Percentiles rank a stretch among this genome's conserved stretches.
Evolutionary conservation across 1,139 yeast species (phyloP).

Genomic region (Meyerozyma guilliermondii): DNA sequence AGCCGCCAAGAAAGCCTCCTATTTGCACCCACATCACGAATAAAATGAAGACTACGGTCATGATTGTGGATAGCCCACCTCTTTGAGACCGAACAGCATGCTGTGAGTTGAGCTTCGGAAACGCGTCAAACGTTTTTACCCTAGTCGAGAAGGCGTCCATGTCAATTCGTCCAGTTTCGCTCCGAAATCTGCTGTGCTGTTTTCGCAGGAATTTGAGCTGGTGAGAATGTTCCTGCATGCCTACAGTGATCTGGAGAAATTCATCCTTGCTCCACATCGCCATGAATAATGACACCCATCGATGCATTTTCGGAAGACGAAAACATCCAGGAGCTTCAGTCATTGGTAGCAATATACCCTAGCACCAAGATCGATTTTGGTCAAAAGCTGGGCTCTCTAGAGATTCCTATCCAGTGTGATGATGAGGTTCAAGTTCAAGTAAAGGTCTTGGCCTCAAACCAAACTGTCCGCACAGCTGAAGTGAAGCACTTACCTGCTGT

Average conservation of each 20-base stretch:
- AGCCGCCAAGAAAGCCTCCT: conserved; percentile 83
- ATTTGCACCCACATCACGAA: conserved; percentile 81
- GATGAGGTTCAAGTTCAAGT: conserved; percentile 6
- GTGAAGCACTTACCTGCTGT: conserved; percentile 28
- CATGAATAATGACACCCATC: neutral
- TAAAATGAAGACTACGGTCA: conserved; percentile 55
- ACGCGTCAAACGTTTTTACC: conserved; percentile 78
- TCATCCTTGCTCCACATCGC: neutral
- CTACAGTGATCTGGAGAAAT: neutral
- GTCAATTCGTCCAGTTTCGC: neutral
- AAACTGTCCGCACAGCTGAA: neutral
- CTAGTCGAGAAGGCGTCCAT: conserved; percentile 35
- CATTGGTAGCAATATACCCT: conserved; percentile 47
- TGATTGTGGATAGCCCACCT: conserved; percentile 72
- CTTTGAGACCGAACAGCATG: conserved; percentile 70
- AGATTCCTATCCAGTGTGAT: conserved; percentile 23
- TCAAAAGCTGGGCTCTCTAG: conserved; percentile 18
- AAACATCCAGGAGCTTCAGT: conserved; percentile 39
- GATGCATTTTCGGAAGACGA: conserved; percentile 18
- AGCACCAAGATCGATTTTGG: conserved; percentile 24
- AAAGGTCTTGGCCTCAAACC: conserved; percentile 2
- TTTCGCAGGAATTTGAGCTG: neutral
- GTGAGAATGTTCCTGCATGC: neutral
- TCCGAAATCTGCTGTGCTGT: neutral
- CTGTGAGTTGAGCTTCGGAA: conserved; percentile 74